Evolutionary conservation across 1,139 yeast species (phyloP).

Genomic region (Taphrina populina): DNA sequence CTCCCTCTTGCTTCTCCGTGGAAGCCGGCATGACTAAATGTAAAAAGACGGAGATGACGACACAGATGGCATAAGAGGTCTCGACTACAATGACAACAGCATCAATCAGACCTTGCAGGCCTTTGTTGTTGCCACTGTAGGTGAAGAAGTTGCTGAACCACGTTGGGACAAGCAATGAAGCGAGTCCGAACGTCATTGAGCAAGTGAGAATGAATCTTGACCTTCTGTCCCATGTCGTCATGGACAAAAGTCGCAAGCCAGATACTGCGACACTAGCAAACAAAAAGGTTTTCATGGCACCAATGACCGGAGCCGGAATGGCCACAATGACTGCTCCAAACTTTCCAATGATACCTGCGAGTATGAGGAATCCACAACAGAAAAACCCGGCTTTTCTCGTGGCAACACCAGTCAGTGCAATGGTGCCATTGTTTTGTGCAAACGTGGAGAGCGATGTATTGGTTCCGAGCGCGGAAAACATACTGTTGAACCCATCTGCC

Average conservation of each 20-base stretch:
- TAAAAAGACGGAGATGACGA: slow-evolving; percentile 69
- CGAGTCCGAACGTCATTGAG: slow-evolving; percentile 72
- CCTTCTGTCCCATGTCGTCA: slow-evolving; percentile 73
- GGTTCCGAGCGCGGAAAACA: slow-evolving; percentile 63
- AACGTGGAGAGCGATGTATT: slow-evolving; percentile 68
- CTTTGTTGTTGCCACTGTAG: slow-evolving; percentile 63
- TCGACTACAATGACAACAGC: slow-evolving; percentile 83
- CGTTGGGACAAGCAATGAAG: slow-evolving; percentile 67
- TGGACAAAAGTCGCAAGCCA: slow-evolving; percentile 75
- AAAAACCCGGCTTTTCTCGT: slow-evolving; percentile 82
- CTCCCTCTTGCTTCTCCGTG: slow-evolving; percentile 46
- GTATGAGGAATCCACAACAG: slow-evolving; percentile 75
- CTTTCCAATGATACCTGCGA: slow-evolving; percentile 85
- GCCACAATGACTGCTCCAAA: slow-evolving; percentile 86
- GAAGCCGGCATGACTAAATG: slow-evolving; percentile 74
- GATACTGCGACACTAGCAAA: slow-evolving; percentile 87
- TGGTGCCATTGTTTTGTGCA: slow-evolving; percentile 93
- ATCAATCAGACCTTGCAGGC: slow-evolving; percentile 68
- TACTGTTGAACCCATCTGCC: slow-evolving; percentile 72
- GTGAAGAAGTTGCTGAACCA: slow-evolving; percentile 80
- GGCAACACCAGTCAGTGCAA: slow-evolving; percentile 86
- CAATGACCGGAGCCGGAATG: slow-evolving; percentile 79
- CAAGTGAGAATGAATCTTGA: slow-evolving; percentile 82
- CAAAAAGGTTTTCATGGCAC: slow-evolving; percentile 89
- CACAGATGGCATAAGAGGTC: slow-evolving; percentile 82